Evolutionary conservation across 129 eudicot genomes (phyloP).

Genomic region (Ambrosia artemisiifolia): DNA sequence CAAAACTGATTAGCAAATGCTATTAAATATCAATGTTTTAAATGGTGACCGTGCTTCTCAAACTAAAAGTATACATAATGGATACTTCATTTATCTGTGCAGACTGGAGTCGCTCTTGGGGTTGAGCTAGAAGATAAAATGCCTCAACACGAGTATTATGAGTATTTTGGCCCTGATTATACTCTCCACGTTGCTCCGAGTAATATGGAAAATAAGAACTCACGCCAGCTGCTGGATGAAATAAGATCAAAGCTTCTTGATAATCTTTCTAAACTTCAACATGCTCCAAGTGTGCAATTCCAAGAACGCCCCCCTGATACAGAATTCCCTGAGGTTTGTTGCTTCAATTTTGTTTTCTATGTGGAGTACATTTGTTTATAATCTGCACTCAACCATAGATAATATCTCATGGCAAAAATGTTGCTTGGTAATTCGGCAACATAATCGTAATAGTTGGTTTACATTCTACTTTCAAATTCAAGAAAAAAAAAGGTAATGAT

Average conservation of each 20-base stretch:
- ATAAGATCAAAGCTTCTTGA: slow-evolving; percentile 82
- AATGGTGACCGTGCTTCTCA: neutral
- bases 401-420: neutral
- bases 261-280: slow-evolving; percentile 81
- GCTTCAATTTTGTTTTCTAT: neutral
- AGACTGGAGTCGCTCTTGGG: slow-evolving; percentile 98
- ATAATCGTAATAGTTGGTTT: too few species aligned
- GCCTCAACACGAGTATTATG: slow-evolving; percentile 90
- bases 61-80: neutral
- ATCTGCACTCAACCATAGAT: neutral
- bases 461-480: too few species aligned
- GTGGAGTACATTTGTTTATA: neutral
- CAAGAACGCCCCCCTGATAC: slow-evolving; percentile 97
- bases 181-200: slow-evolving; percentile 97
- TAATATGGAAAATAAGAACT: slow-evolving; percentile 95
- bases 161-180: slow-evolving; percentile 96
- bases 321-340: slow-evolving; percentile 82
- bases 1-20: slow-evolving; percentile 4
- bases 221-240: slow-evolving; percentile 74
- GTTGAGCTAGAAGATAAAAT: slow-evolving; percentile 85
- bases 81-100: slow-evolving; percentile 20
- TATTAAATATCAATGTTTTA: neutral
- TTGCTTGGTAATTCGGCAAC: too few species aligned
- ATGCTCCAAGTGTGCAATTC: slow-evolving; percentile 97
- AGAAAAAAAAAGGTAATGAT: too few species aligned